Evolutionary conservation across 2,329 filamentous ascomycete genomes (phyloP).

Genomic region (Fusarium sp.): DNA sequence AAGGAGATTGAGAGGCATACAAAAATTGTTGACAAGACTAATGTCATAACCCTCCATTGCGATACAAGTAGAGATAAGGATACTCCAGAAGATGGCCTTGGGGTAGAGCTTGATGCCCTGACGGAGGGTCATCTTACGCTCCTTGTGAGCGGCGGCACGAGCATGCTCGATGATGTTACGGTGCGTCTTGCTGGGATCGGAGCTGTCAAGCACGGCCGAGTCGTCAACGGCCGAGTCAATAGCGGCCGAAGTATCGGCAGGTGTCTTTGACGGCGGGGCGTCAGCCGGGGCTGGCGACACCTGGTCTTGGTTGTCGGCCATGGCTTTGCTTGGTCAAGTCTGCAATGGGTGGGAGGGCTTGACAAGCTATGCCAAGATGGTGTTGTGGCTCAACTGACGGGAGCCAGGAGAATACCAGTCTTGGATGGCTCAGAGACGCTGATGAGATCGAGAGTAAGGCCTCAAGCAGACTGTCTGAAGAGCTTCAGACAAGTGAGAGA

Average conservation of each 20-base stretch:
- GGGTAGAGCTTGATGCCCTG: slow-evolving; percentile 87
- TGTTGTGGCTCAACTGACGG: not conserved
- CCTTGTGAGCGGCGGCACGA: slow-evolving; percentile 65
- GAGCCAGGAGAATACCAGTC: not conserved
- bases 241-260: slow-evolving; percentile 31
- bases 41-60: slow-evolving; percentile 93
- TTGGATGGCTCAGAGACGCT: not conserved
- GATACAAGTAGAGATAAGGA: slow-evolving; percentile 91
- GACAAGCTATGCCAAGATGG: not conserved
- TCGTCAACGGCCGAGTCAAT: slow-evolving; percentile 22
- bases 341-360: not conserved
- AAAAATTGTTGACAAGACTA: slow-evolving; percentile 85
- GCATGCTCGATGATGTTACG: slow-evolving; percentile 50
- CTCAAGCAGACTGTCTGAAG: not conserved
- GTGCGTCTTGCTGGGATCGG: slow-evolving; percentile 43
- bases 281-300: slow-evolving; percentile 22
- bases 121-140: slow-evolving; percentile 76
- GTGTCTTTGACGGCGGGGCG: slow-evolving; percentile 30
- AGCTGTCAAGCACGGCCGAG: slow-evolving; percentile 6
- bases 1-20: slow-evolving; percentile 47
- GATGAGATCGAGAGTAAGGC: not conserved
- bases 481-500: not conserved
- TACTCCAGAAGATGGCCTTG: slow-evolving; percentile 85
- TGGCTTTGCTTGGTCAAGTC: slow-evolving; percentile 21
- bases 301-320: slow-evolving; percentile 33